phyloP scores from a whole-genome alignment of 2,329 filamentous ascomycete genomes.

The Fusarium sp. region DNA sequence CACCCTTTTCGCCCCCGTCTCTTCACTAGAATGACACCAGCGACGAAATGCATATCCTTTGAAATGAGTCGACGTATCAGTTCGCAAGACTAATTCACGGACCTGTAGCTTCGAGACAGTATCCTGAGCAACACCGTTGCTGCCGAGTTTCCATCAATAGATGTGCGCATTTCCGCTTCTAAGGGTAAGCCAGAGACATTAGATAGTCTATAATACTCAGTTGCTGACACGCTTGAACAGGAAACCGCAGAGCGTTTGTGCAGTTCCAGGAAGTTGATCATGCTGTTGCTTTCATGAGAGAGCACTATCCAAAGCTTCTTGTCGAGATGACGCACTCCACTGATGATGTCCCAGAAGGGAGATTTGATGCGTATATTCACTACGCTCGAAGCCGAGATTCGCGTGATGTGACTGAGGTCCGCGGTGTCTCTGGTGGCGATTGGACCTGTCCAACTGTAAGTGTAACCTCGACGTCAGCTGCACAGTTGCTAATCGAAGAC shows the following conservation, averaged over 20 bases:
- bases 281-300: constrained; percentile 57
- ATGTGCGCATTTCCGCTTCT: constrained; percentile 55
- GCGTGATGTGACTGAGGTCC: constrained; percentile 47
- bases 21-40: constrained; percentile 11
- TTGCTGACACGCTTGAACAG: constrained; percentile 48
- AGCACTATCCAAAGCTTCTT: constrained; percentile 56
- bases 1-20: constrained; percentile 7
- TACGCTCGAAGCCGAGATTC: constrained; percentile 57
- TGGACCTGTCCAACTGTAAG: constrained; percentile 55
- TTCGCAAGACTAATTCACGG: constrained; percentile 46
- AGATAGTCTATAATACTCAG: background rate
- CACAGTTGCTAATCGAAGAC: constrained; percentile 29
- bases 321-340: constrained; percentile 53
- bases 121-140: constrained; percentile 53
- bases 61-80: constrained; percentile 29
- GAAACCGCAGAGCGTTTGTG: constrained; percentile 57
- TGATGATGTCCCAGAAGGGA: constrained; percentile 56
- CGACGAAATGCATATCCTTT: constrained; percentile 22
- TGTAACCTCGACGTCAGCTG: background rate
- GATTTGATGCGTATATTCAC: constrained; percentile 55
- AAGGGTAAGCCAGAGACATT: constrained; percentile 46
- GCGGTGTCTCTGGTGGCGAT: constrained; percentile 42
- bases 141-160: constrained; percentile 54
- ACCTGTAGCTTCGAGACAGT: constrained; percentile 53
- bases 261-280: constrained; percentile 57